These are phyloP conservation scores for Calonectria pteridis DNA, from an alignment of 2,329 filamentous ascomycete species.

Conservation along the genomic window DNA sequence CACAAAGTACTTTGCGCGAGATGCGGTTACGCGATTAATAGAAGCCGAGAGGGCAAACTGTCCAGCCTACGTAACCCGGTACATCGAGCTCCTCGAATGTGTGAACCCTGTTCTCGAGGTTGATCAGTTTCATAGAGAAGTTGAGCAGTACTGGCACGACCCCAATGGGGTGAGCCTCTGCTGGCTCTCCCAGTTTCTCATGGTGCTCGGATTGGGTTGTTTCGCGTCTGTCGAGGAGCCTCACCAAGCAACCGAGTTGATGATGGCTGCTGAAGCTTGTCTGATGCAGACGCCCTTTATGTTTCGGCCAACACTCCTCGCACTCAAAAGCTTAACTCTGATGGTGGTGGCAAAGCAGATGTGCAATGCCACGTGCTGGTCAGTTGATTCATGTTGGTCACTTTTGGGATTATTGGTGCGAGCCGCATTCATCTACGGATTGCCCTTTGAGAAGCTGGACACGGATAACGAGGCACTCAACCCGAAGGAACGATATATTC, in stretches of 20 bases:
- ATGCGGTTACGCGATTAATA: constrained; percentile 48
- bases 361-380: constrained; percentile 54
- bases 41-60: constrained; percentile 44
- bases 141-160: constrained; percentile 50
- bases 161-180: constrained; percentile 45
- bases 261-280: constrained; percentile 53
- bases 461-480: constrained; percentile 40
- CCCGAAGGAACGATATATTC: constrained; percentile 43
- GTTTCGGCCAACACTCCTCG: constrained; percentile 51
- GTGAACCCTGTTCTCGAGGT: constrained; percentile 52
- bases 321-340: constrained; percentile 47
- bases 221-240: constrained; percentile 49
- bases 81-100: constrained; percentile 48
- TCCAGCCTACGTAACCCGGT: constrained; percentile 45
- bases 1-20: constrained; percentile 48
- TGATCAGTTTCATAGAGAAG: constrained; percentile 44
- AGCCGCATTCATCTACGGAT: constrained; percentile 49
- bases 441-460: constrained; percentile 48
- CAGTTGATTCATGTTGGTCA: constrained; percentile 52
- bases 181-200: constrained; percentile 52
- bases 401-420: constrained; percentile 51
- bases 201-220: constrained; percentile 51
- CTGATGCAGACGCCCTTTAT: constrained; percentile 54
- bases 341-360: constrained; percentile 53
- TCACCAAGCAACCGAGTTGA: constrained; percentile 49